Evolutionary conservation across 2,329 filamentous ascomycete species (phyloP), one percentile per base, ranked within the genome.

Genomic region (Periconia sp.): DNA sequence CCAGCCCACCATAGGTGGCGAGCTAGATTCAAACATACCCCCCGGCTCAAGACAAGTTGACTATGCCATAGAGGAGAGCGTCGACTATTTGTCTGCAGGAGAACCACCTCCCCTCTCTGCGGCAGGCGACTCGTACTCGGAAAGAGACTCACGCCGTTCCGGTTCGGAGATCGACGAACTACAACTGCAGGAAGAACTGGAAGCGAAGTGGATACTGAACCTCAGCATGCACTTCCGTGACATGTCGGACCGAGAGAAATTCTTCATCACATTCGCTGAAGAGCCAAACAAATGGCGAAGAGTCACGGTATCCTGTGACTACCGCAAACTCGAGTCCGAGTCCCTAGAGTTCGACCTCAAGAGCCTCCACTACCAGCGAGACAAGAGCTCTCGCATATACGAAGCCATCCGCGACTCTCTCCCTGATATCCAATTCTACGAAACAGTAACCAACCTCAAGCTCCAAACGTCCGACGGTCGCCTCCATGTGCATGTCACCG

Each of bases 161-260:
- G 58, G 58, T 6, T 63, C 65, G 2, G 65, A 62, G 21, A 56
- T 71, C 10, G 73, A 88, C 59, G 82, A 87, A 39, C 74, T 78
- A 38, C 77, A 83, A 57, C 80, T 96, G 53, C 83, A 87, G 52
- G 83, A 88, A 50, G 92, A 97, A 69, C 79, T 96, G 41, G 91
- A 96, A 62, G 82, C 79, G 48, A 86, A 82, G 61, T 99, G 94
- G 94, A 97, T 99, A 47, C 77, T 99, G 56, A 99, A 99, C 64
- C 80, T 97, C 47, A 96, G 91, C 71, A 96, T 99, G 94, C 91
- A 96, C 69, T 99, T 96, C 69, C 84, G 92, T 46, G 94, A 99
- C 72, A 86, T 87, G 60, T 95, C 92, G 10, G 88, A 89, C 58
- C 83, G 92, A 30, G 94, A 99, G 70, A 99, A 99, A 69, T 97